A percentile compares a stretch with the other conserved stretches of the same genome.
Evolutionary conservation across 2,329 filamentous ascomycete species (phyloP).

Genomic region (Diaporthe citriasiana): DNA sequence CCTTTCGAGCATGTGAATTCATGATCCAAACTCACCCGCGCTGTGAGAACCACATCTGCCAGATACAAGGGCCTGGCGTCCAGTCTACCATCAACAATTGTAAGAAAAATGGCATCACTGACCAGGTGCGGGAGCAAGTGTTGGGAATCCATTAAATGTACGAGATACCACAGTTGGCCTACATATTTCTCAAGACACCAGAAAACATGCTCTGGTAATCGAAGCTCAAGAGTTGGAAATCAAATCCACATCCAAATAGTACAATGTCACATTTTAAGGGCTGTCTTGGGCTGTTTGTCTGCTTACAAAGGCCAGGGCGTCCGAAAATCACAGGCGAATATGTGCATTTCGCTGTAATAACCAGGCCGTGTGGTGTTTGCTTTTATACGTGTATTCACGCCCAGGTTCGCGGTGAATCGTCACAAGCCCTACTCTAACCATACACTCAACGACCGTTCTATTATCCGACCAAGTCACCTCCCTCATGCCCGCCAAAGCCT

Average conservation of each 20-base stretch:
- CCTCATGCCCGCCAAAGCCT: slow-evolving; percentile 86
- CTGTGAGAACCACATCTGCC: no score
- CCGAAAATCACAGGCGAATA: neutral
- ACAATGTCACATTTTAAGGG: no score
- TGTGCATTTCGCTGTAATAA: neutral
- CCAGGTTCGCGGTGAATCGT: neutral
- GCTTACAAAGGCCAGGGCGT: neutral
- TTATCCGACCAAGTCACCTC: neutral
- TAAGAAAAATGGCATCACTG: neutral
- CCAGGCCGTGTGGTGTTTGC: neutral
- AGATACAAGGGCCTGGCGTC: neutral
- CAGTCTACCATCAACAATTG: neutral
- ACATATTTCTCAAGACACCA: neutral
- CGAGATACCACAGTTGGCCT: neutral
- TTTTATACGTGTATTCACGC: neutral
- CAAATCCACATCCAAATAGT: neutral
- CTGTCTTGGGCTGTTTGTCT: neutral
- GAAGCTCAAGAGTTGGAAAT: neutral
- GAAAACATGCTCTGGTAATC: neutral
- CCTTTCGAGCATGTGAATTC: neutral
- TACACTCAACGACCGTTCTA: neutral
- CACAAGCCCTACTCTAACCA: neutral
- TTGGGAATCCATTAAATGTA: neutral
- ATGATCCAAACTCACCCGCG: neutral
- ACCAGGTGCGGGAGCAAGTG: neutral